Base-by-base conservation (phyloP, 192 early-diverging fungal genomes). In the Powellomyces hirtus region DNA sequence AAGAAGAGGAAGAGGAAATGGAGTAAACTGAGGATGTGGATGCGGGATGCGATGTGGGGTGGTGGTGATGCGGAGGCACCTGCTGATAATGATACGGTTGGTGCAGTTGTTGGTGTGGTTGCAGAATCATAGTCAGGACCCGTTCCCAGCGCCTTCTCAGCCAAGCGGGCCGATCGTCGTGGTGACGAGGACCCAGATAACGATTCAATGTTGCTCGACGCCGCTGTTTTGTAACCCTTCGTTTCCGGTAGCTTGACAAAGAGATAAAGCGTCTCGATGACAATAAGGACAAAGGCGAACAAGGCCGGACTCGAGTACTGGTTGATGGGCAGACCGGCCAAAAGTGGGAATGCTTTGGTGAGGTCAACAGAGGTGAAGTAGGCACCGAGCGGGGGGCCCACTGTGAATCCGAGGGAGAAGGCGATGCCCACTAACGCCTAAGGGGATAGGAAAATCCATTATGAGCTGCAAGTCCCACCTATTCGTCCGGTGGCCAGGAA, bases 401-500 rank as follows among this genome's bases (percentile, higher is more conserved):
- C 59, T 5, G 97, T 97, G 69, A 99, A 99, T 7, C 94, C 94
- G 24, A 94, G 84, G 0, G 94, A 91, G 80, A 99, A 99, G 1
- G 95, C 94, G 56, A 99, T 95, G 20, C 97, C 97, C 0, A 99
- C 94, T 51, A 94, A 80, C 24, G 97, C 94, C 90, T 91, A 40
- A 29, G 36, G 22, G 38, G 1, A 20, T 26, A 51, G 29, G 18
- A 52, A 7, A 18, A 72, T n/a, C n/a, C n/a, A n/a, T n/a, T n/a
- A n/a, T n/a, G n/a, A n/a, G n/a, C 1, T 0, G n/a, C n/a, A n/a
- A n/a, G n/a, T n/a, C n/a, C n/a, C n/a, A n/a, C n/a, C n/a, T n/a
- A n/a, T n/a, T n/a, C n/a, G n/a, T n/a, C n/a, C n/a, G n/a, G n/a
- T n/a, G n/a, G n/a, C n/a, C n/a, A n/a, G n/a, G n/a, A n/a, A n/a